Evolutionary conservation across 768 basidiomycete genomes (phyloP).

Genomic region (Rhizopogon vinicolor): DNA sequence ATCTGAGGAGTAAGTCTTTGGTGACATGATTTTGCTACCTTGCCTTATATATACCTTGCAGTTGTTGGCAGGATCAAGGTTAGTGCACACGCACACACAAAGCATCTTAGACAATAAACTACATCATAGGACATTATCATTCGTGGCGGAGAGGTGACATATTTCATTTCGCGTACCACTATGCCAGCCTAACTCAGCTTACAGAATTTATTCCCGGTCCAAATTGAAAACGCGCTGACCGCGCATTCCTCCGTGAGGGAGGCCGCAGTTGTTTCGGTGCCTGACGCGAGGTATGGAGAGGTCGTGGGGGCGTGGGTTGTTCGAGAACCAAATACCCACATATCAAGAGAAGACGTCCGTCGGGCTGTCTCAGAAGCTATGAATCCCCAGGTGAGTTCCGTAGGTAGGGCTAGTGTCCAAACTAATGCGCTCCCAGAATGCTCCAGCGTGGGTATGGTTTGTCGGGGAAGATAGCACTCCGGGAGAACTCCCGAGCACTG

Average conservation of each 20-base stretch:
- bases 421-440: constrained; percentile 45
- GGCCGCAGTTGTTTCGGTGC: constrained; percentile 71
- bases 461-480: constrained; percentile 58
- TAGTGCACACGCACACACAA: constrained; percentile 3
- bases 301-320: constrained; percentile 80
- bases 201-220: constrained; percentile 81
- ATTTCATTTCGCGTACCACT: neutral
- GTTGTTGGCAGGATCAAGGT: constrained; percentile 81
- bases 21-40: neutral
- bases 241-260: constrained; percentile 55
- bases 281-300: constrained; percentile 65
- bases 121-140: constrained; percentile 70
- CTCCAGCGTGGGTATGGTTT: constrained; percentile 83
- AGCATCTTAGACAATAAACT: neutral
- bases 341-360: constrained; percentile 51
- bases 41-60: constrained; percentile 19
- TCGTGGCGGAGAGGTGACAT: constrained; percentile 71
- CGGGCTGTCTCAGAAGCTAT: constrained; percentile 50
- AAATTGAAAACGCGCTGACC: constrained; percentile 75
- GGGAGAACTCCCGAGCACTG: constrained; percentile 73
- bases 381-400: constrained; percentile 69
- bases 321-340: constrained; percentile 30
- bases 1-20: constrained; percentile 53
- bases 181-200: neutral
- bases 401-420: neutral